Base-by-base conservation (phyloP, 495 filamentous ascomycete genomes). In the Stereocaulon alpinum region DNA sequence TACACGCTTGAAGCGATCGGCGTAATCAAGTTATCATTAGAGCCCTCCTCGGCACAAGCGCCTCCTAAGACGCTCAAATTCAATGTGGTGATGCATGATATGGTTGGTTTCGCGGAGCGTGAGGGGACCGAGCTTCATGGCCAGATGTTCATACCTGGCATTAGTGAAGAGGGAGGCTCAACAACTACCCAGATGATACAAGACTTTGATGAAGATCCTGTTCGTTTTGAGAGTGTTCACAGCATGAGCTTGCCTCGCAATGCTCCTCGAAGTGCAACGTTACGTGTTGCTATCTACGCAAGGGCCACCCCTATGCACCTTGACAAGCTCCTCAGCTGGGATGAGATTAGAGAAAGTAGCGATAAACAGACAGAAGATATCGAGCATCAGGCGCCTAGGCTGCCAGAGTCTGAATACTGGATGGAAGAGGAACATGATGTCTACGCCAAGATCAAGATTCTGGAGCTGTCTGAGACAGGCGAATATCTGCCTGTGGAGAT, bases 21-120 rank as follows among this genome's bases (percentile, higher is more conserved):
- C 50, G 88, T 96, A 34, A 83, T 97, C 64, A 86, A 89, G 56
- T 73, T 99, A 47, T 92, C 91, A 3, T 75, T 99, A 11, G 93
- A 97, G 66, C 93, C 93, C 40, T 96, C 92, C 1, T 92, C 88
- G 22, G 92, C 93, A 9, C 86, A 94, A 68, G 90, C 92, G 27
- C 93, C 92, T 30, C 86, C 88, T 10, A 90, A 88, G 54, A 97
- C 88, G 29, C 74, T 99, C 57, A 97, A 97, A 69, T 99, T 97
- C 74, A 99, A 97, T 65, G 90, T 97, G 27, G 91, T 96, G 52
- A 95, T 99, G 91, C 91, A 93, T 67, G 89, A 97, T 65, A 85
- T 99, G 83, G 73, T 92, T 45, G 93, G 93, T 6, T 97, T 99
- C 65, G 88, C 93, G 1, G 93, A 99, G 73, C 84, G 91, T 62